phyloP scores from a whole-genome alignment of 2,329 filamentous ascomycete genomes.

The Aspergillus piperis region DNA sequence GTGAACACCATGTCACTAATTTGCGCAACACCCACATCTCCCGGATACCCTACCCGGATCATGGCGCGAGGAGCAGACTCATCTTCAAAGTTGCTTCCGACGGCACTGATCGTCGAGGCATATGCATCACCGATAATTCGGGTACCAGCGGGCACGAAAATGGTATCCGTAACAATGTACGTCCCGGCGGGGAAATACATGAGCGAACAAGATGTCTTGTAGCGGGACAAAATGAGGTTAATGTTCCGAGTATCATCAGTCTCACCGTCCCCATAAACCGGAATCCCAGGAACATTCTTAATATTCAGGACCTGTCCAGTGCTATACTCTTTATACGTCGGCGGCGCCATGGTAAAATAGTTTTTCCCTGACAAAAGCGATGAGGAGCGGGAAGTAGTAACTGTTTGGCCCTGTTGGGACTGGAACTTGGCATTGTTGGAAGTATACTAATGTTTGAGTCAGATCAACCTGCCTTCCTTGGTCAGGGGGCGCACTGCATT shows the following conservation, averaged over 20 bases:
- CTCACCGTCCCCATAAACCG: slow-evolving; percentile 47
- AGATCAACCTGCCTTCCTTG: not conserved
- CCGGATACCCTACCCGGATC: slow-evolving; percentile 53
- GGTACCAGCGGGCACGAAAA: slow-evolving; percentile 51
- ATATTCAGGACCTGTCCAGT: slow-evolving; percentile 49
- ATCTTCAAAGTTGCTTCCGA: slow-evolving; percentile 50
- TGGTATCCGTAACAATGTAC: slow-evolving; percentile 52
- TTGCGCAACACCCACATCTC: slow-evolving; percentile 52
- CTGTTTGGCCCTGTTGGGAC: slow-evolving; percentile 30
- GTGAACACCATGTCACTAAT: slow-evolving; percentile 56
- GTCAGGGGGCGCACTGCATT: not conserved
- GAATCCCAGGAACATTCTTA: slow-evolving; percentile 44
- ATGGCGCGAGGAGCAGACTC: slow-evolving; percentile 49
- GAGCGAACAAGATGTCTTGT: slow-evolving; percentile 47
- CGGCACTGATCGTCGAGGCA: slow-evolving; percentile 51
- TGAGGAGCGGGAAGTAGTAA: slow-evolving; percentile 31
- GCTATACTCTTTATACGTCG: slow-evolving; percentile 48
- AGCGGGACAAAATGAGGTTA: slow-evolving; percentile 34
- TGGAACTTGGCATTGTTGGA: slow-evolving; percentile 20
- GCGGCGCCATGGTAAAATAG: slow-evolving; percentile 46
- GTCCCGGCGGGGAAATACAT: slow-evolving; percentile 60
- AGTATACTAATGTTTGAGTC: slow-evolving; percentile 16
- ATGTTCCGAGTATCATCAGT: slow-evolving; percentile 42
- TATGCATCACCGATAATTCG: slow-evolving; percentile 58
- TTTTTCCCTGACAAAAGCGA: slow-evolving; percentile 34